phyloP scores from a whole-genome alignment of 208 protist species.

The Leishmania mexicana region DNA sequence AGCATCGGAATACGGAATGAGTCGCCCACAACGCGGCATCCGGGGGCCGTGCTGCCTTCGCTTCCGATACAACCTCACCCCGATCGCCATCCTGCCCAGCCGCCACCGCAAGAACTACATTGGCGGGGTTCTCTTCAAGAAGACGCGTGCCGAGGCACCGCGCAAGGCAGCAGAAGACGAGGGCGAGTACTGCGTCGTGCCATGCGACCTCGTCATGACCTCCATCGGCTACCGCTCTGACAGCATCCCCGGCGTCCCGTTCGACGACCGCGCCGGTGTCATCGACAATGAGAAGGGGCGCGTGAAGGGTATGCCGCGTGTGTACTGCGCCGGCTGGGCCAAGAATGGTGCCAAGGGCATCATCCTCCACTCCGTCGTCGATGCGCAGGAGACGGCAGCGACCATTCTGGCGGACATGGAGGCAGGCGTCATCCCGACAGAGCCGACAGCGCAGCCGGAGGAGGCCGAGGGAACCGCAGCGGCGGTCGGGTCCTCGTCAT shows the following conservation, averaged over 20 bases:
- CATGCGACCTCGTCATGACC: slow-evolving; percentile 86
- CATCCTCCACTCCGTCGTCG: slow-evolving; percentile 81
- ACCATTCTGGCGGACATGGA: slow-evolving; percentile 69
- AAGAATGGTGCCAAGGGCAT: slow-evolving; percentile 92
- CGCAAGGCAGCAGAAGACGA: not conserved
- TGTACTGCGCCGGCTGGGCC: slow-evolving; percentile 93
- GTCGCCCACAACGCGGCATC: not conserved
- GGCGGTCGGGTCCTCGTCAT: not conserved
- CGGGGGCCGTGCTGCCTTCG: slow-evolving; percentile 64
- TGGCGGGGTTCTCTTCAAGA: slow-evolving; percentile 75
- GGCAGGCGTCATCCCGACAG: slow-evolving; percentile 43
- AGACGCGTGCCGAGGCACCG: not conserved
- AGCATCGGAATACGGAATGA: not conserved
- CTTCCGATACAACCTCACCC: slow-evolving; percentile 76
- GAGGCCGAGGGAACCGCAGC: slow-evolving; percentile 10
- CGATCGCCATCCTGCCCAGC: slow-evolving; percentile 66
- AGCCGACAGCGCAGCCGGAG: slow-evolving; percentile 19
- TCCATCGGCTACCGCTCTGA: slow-evolving; percentile 82
- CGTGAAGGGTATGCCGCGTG: slow-evolving; percentile 64
- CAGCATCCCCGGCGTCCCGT: slow-evolving; percentile 67
- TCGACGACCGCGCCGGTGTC: slow-evolving; percentile 64
- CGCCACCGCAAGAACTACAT: slow-evolving; percentile 50
- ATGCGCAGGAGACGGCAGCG: slow-evolving; percentile 77
- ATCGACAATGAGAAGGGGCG: slow-evolving; percentile 76
- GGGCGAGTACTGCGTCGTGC: slow-evolving; percentile 55